Conservation (phyloP, 192 early-diverging fungal species). For the Thamnidium elegans region DNA sequence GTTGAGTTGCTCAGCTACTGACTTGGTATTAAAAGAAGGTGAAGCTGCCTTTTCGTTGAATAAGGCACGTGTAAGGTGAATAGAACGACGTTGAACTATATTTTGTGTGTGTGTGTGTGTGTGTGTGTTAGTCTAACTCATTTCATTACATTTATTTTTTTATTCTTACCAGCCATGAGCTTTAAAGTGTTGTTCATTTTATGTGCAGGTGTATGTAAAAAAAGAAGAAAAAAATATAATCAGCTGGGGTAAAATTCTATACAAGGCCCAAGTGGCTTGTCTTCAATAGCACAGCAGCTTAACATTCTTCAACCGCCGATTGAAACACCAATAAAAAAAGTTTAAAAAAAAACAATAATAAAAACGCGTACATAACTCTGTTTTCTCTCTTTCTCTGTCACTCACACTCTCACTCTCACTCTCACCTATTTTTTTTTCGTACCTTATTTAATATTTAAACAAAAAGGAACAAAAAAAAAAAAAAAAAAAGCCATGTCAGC, state of each 20-base stretch:
- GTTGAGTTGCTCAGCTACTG: slow-evolving; percentile 26
- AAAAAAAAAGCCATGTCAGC: slow-evolving; percentile 7
- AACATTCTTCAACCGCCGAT: no score
- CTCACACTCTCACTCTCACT: background rate
- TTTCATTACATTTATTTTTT: background rate
- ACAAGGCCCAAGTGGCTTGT: no score
- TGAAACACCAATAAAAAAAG: no score
- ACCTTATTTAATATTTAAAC: background rate
- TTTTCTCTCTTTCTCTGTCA: no score
- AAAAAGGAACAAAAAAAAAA: background rate
- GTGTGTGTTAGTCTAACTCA: no score
- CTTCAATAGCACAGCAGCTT: no score
- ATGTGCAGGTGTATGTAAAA: slow-evolving; percentile 1
- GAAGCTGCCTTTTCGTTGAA: background rate
- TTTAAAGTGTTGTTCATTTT: background rate
- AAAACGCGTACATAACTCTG: no score
- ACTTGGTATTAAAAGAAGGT: slow-evolving; percentile 2
- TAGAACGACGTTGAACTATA: slow-evolving; percentile 10
- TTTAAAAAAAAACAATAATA: no score
- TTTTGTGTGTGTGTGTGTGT: background rate
- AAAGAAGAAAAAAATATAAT: slow-evolving; percentile 7
- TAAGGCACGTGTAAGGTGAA: slow-evolving; percentile 8
- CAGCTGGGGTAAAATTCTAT: no score
- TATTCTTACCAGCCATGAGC: background rate
- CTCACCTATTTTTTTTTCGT: background rate